Evolutionary conservation across 2,329 filamentous ascomycete genomes (phyloP), one percentile per base, ranked within the genome.

Genomic region (Verticillium nonalfalfae): DNA sequence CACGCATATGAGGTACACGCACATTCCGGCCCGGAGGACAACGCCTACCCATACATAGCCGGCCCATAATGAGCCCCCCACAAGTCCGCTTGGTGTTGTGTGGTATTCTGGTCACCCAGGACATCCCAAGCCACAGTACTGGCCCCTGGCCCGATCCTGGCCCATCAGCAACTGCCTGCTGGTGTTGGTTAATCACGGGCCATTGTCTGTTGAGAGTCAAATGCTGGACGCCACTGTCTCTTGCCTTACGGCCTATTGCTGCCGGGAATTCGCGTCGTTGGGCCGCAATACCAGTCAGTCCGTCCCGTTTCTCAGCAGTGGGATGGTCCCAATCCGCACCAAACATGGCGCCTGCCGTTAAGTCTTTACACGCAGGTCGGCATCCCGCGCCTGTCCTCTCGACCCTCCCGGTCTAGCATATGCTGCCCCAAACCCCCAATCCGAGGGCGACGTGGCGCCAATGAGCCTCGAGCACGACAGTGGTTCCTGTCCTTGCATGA

Each of bases 371-470:
- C 4, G 7, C 45, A 21, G 21, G n/a, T 9, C 21, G 45, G 45
- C 45, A 21, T 52, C 45, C 45, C 45, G 45, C 18, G 45, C 45
- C 45, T 52, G n/a, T 18, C 45, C 18, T 52, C 45, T 26, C 9
- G 35, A 10, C 35, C 10, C 18, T 52, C 18, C 11, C 18, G 21
- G n/a, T 21, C 45, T 9, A 14, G 14, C 54, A 21, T 15, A 26
- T 35, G 7, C 54, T 56, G 26, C 55, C 58, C 62, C 55, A 61
- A 56, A 56, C 40, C 15, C 38, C 39, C 57, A 45, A 64, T 62
- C 65, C 63, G 62, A 65, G 58, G 59, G 59, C 63, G 65, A 66
- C 65, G 65, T 66, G 65, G 65, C 64, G 61, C 65, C 63, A 64
- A 57, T 61, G 45, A 14, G n/a, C 56, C 64, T 56, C 6, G 35